Evolutionary conservation across 352 stramenopile genomes (phyloP).

Genomic region (Globisporangium alternatum): DNA sequence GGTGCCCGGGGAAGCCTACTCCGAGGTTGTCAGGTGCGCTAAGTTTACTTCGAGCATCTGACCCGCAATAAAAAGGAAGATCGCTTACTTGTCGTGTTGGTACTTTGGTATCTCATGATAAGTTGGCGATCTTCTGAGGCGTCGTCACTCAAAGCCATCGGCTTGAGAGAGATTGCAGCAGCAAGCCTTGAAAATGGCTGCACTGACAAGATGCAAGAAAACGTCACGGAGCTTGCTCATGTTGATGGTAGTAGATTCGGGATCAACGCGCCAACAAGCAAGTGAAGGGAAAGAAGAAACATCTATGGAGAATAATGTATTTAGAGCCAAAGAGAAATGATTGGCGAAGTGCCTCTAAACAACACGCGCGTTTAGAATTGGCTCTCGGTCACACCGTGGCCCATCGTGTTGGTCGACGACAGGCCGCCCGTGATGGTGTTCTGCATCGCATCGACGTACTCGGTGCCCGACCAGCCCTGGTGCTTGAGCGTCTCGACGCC

Average conservation of each 20-base stretch:
- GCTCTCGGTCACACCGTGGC: slow-evolving; percentile 94
- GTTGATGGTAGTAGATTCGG: background rate
- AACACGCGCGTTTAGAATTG: slow-evolving; percentile 86
- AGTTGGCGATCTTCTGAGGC: too few species aligned
- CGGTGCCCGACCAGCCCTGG: slow-evolving; percentile 97
- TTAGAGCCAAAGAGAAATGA: background rate
- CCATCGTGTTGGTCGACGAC: slow-evolving; percentile 97
- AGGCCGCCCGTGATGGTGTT: slow-evolving; percentile 95
- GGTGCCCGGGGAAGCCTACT: too few species aligned
- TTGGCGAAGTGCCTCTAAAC: background rate
- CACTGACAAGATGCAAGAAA: background rate
- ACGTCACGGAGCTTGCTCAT: background rate
- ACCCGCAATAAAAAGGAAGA: too few species aligned
- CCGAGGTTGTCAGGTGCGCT: too few species aligned
- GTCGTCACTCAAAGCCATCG: too few species aligned
- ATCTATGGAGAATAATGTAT: slow-evolving; percentile 13
- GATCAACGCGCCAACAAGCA: background rate
- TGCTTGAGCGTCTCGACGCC: slow-evolving; percentile 96
- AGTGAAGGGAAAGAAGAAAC: background rate
- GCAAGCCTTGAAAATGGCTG: too few species aligned
- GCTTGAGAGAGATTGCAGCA: too few species aligned
- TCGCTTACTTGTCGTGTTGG: too few species aligned
- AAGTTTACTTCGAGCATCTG: too few species aligned
- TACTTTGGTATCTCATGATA: too few species aligned
- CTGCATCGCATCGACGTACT: slow-evolving; percentile 95